These are phyloP conservation scores for Eucalyptus tenuipes DNA, from an alignment of 345 rosid species.

Conservation along the genomic window DNA sequence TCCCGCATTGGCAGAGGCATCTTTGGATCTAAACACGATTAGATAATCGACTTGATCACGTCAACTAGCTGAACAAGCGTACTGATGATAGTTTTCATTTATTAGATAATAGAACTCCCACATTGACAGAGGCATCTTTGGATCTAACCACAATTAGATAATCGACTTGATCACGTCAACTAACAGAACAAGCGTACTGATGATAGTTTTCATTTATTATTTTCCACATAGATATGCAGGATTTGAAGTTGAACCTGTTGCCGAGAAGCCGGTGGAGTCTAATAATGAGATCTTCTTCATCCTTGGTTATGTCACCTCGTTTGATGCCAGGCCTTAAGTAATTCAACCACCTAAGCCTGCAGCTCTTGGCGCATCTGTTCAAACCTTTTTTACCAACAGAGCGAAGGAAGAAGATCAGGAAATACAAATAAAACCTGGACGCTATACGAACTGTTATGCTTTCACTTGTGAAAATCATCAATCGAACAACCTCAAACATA, in stretches of 20 bases:
- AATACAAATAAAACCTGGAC: background rate
- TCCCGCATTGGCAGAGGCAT: background rate
- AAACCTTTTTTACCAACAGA: constrained; percentile 1
- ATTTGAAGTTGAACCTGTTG: constrained; percentile 7
- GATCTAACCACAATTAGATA: background rate
- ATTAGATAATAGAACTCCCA: background rate
- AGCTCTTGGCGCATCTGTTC: constrained; percentile 28
- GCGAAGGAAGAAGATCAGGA: background rate
- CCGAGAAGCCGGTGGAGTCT: constrained; percentile 8
- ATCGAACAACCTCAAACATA: background rate
- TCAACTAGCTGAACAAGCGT: background rate
- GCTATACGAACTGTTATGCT: background rate
- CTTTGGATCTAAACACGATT: background rate
- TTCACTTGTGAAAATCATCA: background rate
- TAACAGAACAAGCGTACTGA: background rate
- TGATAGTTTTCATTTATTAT: background rate
- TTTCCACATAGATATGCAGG: background rate
- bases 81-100: background rate
- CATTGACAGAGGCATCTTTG: background rate
- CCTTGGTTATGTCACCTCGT: constrained; percentile 19
- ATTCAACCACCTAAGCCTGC: constrained; percentile 30
- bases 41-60: background rate
- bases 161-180: background rate
- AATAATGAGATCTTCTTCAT: constrained; percentile 22
- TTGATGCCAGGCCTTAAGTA: constrained; percentile 23